Percentiles rank a stretch among this genome's conserved stretches.
These are phyloP conservation scores for Zasmidium angulare DNA, from an alignment of 2,329 filamentous ascomycete genomes.

Conservation along the genomic window DNA sequence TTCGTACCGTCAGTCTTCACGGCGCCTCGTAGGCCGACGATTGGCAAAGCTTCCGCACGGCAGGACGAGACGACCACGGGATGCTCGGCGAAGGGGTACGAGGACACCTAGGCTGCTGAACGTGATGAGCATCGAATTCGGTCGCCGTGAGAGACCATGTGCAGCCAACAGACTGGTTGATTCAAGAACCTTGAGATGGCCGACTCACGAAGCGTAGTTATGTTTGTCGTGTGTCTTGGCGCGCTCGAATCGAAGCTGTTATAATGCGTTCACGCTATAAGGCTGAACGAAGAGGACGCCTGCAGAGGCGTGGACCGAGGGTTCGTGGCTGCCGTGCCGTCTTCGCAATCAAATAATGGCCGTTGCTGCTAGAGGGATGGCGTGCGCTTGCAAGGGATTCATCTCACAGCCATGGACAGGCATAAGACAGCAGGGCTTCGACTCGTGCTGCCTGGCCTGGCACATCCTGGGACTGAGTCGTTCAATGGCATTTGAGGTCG, in stretches of 20 bases:
- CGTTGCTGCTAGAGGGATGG: not conserved
- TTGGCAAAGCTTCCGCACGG: not conserved
- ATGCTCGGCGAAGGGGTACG: not conserved
- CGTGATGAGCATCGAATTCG: not conserved
- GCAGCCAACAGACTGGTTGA: not conserved
- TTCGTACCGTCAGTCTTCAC: not conserved
- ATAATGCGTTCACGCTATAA: not conserved
- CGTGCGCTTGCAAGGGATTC: not conserved
- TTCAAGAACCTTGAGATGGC: not conserved
- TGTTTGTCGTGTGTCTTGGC: not conserved
- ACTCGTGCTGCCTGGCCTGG: not conserved
- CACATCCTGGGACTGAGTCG: not conserved
- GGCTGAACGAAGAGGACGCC: too few relatives aligned
- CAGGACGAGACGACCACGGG: not conserved
- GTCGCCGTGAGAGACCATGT: not conserved
- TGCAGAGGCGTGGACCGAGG: too few relatives aligned
- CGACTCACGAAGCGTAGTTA: not conserved
- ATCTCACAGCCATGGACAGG: not conserved
- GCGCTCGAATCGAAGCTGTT: not conserved
- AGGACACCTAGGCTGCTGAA: not conserved
- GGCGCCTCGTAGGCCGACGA: not conserved
- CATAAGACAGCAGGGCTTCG: not conserved
- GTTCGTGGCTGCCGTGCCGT: not conserved
- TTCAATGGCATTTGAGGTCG: too few relatives aligned
- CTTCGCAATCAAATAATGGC: not conserved